phyloP scores from a whole-genome alignment of 768 basidiomycete species.

The Lentinula lateritia region DNA sequence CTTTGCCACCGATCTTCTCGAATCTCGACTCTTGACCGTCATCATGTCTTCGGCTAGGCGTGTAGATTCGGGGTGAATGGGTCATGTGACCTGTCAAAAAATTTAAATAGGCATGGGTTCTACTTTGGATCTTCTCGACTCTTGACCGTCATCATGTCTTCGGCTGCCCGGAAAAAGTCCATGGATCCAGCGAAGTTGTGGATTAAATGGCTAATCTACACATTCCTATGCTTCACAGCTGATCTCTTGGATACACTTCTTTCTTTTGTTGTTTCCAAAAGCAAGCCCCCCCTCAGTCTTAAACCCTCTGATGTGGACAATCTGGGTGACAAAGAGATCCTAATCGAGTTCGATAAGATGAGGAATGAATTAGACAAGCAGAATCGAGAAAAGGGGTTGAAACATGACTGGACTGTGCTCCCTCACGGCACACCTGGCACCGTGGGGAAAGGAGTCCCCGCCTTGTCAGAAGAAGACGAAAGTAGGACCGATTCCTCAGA shows the following conservation, averaged over 20 bases:
- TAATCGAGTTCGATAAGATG: no score
- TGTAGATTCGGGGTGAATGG: no score
- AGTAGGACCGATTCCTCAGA: not conserved
- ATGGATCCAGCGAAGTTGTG: no score
- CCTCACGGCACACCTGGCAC: not conserved
- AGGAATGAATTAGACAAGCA: not conserved
- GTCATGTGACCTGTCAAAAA: no score
- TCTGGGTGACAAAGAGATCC: not conserved
- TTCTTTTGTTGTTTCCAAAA: not conserved
- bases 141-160: no score
- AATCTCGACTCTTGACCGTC: no score
- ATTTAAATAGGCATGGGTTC: no score
- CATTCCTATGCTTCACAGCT: not conserved
- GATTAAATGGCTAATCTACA: not conserved
- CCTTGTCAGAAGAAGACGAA: not conserved
- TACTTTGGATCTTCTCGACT: no score
- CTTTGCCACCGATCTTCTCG: no score
- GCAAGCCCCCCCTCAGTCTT: not conserved
- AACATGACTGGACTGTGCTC: not conserved
- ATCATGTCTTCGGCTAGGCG: no score
- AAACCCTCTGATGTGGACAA: not conserved
- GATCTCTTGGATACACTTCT: not conserved
- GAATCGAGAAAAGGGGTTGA: not conserved
- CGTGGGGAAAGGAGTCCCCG: not conserved
- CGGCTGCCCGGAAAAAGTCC: no score